Conservation (phyloP, 2,329 filamentous ascomycete genomes). For the Fusarium clavum region DNA sequence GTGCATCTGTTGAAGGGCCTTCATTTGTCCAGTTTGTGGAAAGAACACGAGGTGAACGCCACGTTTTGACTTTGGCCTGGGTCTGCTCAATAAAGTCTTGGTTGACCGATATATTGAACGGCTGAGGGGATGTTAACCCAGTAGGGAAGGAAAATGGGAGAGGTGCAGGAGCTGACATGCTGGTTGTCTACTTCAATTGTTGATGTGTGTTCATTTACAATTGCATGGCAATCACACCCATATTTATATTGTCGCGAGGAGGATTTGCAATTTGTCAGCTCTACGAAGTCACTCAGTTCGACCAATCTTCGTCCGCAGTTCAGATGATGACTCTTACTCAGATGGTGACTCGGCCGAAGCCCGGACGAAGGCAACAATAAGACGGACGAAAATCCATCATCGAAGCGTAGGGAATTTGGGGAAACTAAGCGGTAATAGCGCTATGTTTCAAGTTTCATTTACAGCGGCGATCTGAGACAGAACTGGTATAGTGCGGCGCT, state of each 20-base stretch:
- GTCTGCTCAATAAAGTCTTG: not conserved
- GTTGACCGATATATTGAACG: not conserved
- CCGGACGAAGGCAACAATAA: not conserved
- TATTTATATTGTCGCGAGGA: not conserved
- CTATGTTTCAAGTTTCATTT: not conserved
- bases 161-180: not conserved
- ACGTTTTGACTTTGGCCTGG: not conserved
- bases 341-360: not conserved
- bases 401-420: not conserved
- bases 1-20: not conserved
- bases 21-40: conserved; percentile 1
- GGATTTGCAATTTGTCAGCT: not conserved
- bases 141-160: not conserved
- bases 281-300: not conserved
- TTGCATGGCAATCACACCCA: not conserved
- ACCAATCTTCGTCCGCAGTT: not conserved
- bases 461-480: not conserved
- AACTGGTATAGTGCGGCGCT: not conserved
- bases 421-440: not conserved
- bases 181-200: not conserved
- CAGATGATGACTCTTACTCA: not conserved
- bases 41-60: not conserved
- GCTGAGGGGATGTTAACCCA: not conserved
- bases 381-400: not conserved
- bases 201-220: not conserved